phyloP scores from a whole-genome alignment of 495 filamentous ascomycete species.

The Aspergillus taichungensis region DNA sequence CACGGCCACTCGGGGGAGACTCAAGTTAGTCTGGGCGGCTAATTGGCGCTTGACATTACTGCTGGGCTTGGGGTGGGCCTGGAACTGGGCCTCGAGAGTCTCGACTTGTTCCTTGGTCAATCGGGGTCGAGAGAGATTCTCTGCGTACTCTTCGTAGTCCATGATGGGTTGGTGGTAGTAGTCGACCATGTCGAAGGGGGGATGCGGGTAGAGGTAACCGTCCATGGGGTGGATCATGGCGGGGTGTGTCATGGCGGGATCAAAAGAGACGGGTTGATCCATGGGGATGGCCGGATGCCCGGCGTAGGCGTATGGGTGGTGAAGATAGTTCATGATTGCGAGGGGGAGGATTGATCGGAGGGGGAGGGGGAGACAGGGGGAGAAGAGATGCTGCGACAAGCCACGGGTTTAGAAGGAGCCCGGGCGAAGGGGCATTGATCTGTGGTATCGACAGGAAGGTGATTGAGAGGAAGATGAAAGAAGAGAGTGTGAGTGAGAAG shows the following conservation, averaged over 20 bases:
- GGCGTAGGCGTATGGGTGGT: constrained; percentile 35
- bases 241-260: constrained; percentile 32
- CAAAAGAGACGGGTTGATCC: constrained; percentile 32
- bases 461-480: constrained; percentile 5
- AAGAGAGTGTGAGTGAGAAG: constrained; percentile 9
- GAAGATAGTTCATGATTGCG: constrained; percentile 35
- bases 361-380: constrained; percentile 2
- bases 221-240: constrained; percentile 39
- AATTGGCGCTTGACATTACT: constrained; percentile 67
- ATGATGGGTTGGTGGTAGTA: constrained; percentile 42
- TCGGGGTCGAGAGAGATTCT: constrained; percentile 51
- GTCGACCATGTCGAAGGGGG: constrained; percentile 38
- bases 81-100: constrained; percentile 64
- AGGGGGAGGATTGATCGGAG: neutral
- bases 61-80: constrained; percentile 67
- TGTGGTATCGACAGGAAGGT: constrained; percentile 9
- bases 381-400: neutral
- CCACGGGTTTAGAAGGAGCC: neutral
- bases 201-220: constrained; percentile 35
- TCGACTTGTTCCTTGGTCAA: constrained; percentile 79
- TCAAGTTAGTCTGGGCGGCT: constrained; percentile 62
- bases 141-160: constrained; percentile 43
- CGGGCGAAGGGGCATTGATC: constrained; percentile 6
- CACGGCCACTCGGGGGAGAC: constrained; percentile 70
- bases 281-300: constrained; percentile 30